Base-by-base conservation (phyloP, 202 grass and related monocot species). In the Cymbopogon flexuosus region DNA sequence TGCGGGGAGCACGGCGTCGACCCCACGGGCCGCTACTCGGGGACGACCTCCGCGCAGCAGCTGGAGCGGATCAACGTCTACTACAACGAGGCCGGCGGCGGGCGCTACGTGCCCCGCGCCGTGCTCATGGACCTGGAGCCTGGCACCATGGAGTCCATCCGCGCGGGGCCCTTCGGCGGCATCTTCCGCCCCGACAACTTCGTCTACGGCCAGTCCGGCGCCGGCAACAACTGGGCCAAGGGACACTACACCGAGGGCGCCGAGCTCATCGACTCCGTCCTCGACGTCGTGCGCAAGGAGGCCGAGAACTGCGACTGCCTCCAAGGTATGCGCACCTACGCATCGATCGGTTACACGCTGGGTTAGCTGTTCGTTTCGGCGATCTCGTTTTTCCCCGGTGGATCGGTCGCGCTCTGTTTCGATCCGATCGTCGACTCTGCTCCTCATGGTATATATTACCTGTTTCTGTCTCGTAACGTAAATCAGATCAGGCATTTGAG, bases 121-220 rank as follows among this genome's bases (percentile, higher is more conserved):
- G 92, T 94, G 59, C 88, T 94, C 72, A 87, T 94, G 78, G 92
- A 94, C 87, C 89, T 94, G 6, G 92, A 94, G 87, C 92, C 92
- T 0, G 92, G 92, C n/a, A 97, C 93, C 52, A 97, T 97, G 93
- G 91, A 97, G 65, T 88, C 92, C 3, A 87, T 94, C 66, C 89
- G 89, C 30, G 81, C 92, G 0, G 89, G 92, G 0, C 89, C 89
- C 46, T 88, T 91, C 67, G 92, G 92, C 62, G 81, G 64, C 86
- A 93, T 97, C 83, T 93, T 97, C 65, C 88, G 90, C 46, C 93
- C 90, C 5, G 93, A 97, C 83, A 92, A 92, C 81, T 93, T 93
- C 66, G 86, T 93, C 66, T 93, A 75, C 83, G 91, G 91, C 24
- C 91, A 93, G 79, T 91, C 88, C 62, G 91, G 88, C 75, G 91